These are phyloP conservation scores for Lepidium africanum DNA, from an alignment of 345 rosid genomes.

Conservation along the genomic window DNA sequence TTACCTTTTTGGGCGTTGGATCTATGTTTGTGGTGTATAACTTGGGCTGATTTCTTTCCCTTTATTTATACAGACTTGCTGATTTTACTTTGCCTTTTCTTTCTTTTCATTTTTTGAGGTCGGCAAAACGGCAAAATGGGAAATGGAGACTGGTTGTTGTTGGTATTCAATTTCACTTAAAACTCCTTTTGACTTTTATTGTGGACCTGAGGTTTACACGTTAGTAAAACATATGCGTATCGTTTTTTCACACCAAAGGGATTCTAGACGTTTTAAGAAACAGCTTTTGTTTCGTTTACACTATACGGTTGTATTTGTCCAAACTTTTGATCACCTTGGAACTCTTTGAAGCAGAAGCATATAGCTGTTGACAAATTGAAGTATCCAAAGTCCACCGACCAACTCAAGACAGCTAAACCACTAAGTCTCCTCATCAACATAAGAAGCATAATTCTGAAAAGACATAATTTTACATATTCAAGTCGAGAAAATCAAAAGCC, in stretches of 20 bases:
- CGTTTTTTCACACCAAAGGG: too few relatives aligned
- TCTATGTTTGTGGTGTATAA: background rate
- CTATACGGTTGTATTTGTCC: too few relatives aligned
- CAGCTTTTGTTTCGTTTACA: too few relatives aligned
- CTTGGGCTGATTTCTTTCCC: background rate
- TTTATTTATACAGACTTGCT: background rate
- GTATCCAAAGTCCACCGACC: background rate
- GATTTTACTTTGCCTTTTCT: background rate
- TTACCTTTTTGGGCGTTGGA: background rate
- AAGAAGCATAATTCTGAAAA: too few relatives aligned
- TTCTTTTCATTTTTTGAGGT: background rate
- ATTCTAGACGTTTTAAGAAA: too few relatives aligned
- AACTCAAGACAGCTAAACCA: background rate
- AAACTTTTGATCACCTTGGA: too few relatives aligned
- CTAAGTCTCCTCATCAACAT: too few relatives aligned
- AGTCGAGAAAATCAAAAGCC: too few relatives aligned
- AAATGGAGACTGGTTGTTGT: background rate
- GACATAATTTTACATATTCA: too few relatives aligned
- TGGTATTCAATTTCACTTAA: background rate
- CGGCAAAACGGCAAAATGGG: background rate
- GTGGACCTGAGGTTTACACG: too few relatives aligned
- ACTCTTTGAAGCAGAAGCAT: background rate
- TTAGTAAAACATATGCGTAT: too few relatives aligned
- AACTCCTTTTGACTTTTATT: background rate
- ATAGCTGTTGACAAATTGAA: background rate